Percentiles rank a stretch among this genome's conserved stretches.
Evolutionary conservation across 2,329 filamentous ascomycete genomes (phyloP).

Genomic region (Phaeosphaeriaceae sp.): DNA sequence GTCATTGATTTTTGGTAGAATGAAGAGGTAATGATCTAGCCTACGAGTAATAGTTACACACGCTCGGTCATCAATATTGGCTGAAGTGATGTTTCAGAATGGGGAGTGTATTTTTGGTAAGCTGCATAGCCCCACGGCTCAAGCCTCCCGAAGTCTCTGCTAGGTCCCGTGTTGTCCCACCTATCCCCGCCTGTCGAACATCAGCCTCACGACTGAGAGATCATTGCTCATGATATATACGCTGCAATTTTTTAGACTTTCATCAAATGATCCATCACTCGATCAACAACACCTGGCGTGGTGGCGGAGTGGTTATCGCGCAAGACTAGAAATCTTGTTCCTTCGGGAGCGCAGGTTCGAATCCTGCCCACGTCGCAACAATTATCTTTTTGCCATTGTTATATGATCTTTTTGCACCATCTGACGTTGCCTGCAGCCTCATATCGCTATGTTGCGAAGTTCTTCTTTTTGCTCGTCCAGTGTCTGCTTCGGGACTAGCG

Average conservation of each 20-base stretch:
- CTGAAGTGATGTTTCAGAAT: background rate
- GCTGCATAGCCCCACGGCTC: constrained; percentile 3
- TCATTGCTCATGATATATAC: constrained; percentile 1
- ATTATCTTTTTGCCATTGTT: too few species aligned
- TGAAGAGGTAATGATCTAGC: background rate
- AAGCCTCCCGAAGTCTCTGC: background rate
- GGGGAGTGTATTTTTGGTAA: constrained; percentile 1
- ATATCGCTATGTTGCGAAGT: too few species aligned
- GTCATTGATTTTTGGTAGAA: background rate
- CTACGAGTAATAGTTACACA: background rate
- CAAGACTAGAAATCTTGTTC: constrained; percentile 54
- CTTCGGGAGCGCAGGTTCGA: constrained; percentile 52
- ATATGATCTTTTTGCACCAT: too few species aligned
- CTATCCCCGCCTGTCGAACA: background rate
- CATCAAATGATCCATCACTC: constrained; percentile 6
- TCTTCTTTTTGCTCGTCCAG: too few species aligned
- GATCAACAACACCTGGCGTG: constrained; percentile 29
- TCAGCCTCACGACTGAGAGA: too few species aligned
- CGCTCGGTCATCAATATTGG: background rate
- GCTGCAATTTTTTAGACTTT: background rate
- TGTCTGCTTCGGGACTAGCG: too few species aligned
- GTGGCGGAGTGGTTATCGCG: constrained; percentile 53
- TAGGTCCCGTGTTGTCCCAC: background rate
- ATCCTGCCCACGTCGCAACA: too few species aligned
- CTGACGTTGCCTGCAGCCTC: too few species aligned